Evolutionary conservation across 306 rosid genomes (phyloP).

Genomic region (cucumber (Cucumis sativus)): DNA sequence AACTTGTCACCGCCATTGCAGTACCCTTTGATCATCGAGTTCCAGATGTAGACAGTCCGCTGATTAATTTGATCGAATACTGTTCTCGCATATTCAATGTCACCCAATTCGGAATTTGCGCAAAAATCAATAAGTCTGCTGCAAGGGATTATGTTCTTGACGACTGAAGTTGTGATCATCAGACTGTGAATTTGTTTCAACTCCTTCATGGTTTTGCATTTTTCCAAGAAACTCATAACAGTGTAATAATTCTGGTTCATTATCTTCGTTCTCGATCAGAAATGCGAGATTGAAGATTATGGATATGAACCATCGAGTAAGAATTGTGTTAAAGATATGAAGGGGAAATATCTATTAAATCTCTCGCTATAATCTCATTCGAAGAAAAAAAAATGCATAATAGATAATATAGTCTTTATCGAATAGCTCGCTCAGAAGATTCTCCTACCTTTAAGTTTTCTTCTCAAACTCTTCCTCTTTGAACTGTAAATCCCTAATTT

Average conservation of each 20-base stretch:
- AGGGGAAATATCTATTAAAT: background rate
- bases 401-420: background rate
- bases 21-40: slow-evolving; percentile 59
- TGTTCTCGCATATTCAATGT: slow-evolving; percentile 36
- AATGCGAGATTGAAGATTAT: background rate
- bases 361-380: background rate
- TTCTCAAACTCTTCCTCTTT: slow-evolving; percentile 3
- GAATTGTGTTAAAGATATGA: background rate
- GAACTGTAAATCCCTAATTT: slow-evolving; percentile 13
- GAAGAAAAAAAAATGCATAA: background rate
- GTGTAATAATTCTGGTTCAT: slow-evolving; percentile 29
- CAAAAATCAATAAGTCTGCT: slow-evolving; percentile 64
- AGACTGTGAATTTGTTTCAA: slow-evolving; percentile 40
- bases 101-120: slow-evolving; percentile 33
- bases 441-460: slow-evolving; percentile 15
- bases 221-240: slow-evolving; percentile 33
- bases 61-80: slow-evolving; percentile 33
- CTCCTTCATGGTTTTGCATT: slow-evolving; percentile 37
- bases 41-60: slow-evolving; percentile 60
- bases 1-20: slow-evolving; percentile 31
- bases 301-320: background rate
- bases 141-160: slow-evolving; percentile 32
- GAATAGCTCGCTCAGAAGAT: slow-evolving; percentile 11
- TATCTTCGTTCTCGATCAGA: background rate
- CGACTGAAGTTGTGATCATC: slow-evolving; percentile 36